phyloP scores from a whole-genome alignment of 371 early-diverging fungal species.

The Mucor plumbeus region DNA sequence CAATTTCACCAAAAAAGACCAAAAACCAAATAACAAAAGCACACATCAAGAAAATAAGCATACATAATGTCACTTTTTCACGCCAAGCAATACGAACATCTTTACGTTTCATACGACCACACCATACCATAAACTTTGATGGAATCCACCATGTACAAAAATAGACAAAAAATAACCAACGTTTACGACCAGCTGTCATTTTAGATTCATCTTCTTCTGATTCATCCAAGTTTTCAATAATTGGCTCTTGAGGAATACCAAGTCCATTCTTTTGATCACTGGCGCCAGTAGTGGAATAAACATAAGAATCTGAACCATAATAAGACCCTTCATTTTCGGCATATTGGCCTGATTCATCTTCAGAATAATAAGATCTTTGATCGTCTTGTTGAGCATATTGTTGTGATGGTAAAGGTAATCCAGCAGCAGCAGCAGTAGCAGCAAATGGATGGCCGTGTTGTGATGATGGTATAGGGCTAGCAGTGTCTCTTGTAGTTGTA shows the following conservation, averaged over 20 bases:
- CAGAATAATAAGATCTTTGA: slow-evolving; percentile 72
- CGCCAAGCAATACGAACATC: slow-evolving; percentile 96
- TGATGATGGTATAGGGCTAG: neutral
- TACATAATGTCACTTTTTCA: slow-evolving; percentile 93
- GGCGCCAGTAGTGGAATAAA: slow-evolving; percentile 6
- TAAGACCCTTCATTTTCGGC: slow-evolving; percentile 30
- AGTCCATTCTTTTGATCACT: slow-evolving; percentile 17
- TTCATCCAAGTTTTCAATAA: slow-evolving; percentile 43
- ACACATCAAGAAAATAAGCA: slow-evolving; percentile 84
- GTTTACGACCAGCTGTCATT: slow-evolving; percentile 55
- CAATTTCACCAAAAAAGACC: slow-evolving; percentile 81
- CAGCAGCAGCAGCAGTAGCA: slow-evolving; percentile 39
- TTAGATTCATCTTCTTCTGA: slow-evolving; percentile 53
- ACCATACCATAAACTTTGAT: slow-evolving; percentile 60
- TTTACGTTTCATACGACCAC: slow-evolving; percentile 79
- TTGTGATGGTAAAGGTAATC: slow-evolving; percentile 39
- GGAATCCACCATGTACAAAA: slow-evolving; percentile 91
- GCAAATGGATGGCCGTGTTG: slow-evolving; percentile 27
- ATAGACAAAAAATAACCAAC: slow-evolving; percentile 89
- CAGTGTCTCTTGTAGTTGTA: slow-evolving; percentile 7
- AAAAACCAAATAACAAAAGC: slow-evolving; percentile 89
- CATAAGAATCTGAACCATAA: slow-evolving; percentile 35
- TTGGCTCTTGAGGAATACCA: slow-evolving; percentile 23
- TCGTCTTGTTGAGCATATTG: slow-evolving; percentile 53
- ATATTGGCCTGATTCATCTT: slow-evolving; percentile 57